These are phyloP conservation scores for Alternaria gansuensis DNA, from an alignment of 2,329 filamentous ascomycete genomes.

Conservation along the genomic window DNA sequence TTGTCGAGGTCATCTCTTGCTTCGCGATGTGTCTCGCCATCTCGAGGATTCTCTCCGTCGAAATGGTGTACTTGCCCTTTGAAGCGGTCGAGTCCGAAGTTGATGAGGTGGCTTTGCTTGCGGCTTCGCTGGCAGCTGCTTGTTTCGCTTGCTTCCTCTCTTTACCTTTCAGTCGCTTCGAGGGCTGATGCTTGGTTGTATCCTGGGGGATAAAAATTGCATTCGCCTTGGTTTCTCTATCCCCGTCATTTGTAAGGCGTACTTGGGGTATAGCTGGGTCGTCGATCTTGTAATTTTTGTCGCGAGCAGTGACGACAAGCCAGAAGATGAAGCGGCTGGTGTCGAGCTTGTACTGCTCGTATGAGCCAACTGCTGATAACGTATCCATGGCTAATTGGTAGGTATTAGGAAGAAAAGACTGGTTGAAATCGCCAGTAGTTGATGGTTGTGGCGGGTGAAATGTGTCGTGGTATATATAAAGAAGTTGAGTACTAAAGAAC, in stretches of 20 bases:
- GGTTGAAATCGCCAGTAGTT: background rate
- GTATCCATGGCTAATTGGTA: background rate
- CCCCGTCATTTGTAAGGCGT: too few relatives aligned
- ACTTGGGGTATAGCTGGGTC: background rate
- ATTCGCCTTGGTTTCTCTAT: too few relatives aligned
- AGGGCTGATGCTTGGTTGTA: background rate
- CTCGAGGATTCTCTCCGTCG: slow-evolving; percentile 1
- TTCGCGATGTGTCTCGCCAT: background rate
- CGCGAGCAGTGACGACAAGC: slow-evolving; percentile 2
- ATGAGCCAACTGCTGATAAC: background rate
- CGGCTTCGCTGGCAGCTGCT: background rate
- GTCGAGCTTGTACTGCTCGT: slow-evolving; percentile 10
- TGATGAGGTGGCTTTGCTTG: background rate
- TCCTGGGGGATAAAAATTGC: background rate
- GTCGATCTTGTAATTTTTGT: background rate
- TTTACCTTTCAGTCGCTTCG: slow-evolving; percentile 3
- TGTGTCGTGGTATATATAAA: background rate
- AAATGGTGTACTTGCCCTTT: slow-evolving; percentile 6
- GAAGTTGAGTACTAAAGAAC: background rate
- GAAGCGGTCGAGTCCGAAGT: background rate
- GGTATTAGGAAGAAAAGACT: background rate
- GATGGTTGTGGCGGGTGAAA: background rate
- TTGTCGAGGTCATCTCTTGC: background rate
- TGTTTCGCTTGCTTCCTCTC: background rate
- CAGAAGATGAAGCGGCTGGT: slow-evolving; percentile 5